Evolutionary conservation across 345 rosid genomes (phyloP).

Genomic region (Citrus trifoliata): DNA sequence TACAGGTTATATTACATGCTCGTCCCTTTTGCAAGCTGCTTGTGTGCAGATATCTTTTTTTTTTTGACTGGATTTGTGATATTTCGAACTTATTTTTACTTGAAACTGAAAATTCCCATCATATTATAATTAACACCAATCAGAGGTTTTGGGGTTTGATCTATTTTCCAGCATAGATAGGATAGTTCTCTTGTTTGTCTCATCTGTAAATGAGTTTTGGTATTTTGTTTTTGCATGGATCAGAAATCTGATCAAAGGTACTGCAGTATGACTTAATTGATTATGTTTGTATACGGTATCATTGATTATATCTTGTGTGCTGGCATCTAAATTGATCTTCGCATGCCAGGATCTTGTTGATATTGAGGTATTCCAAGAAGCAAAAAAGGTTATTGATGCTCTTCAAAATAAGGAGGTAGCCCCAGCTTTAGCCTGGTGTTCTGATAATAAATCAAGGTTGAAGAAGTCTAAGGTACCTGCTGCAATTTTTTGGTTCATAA

Average conservation of each 20-base stretch:
- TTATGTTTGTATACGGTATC: not conserved
- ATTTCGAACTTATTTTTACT: not conserved
- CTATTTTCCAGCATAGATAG: not conserved
- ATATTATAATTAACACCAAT: not conserved
- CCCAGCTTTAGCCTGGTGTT: constrained; percentile 90
- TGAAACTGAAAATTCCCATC: not conserved
- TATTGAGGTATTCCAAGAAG: constrained; percentile 86
- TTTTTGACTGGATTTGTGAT: not conserved
- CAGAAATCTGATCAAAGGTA: not conserved
- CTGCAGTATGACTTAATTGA: not conserved
- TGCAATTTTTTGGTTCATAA: not conserved
- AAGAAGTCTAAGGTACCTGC: constrained; percentile 80
- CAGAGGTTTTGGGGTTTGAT: not conserved
- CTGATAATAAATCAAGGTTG: constrained; percentile 84
- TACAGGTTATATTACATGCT: constrained; percentile 42
- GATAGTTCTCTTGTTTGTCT: not conserved
- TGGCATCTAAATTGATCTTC: constrained; percentile 2
- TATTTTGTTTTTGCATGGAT: not conserved
- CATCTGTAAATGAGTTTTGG: not conserved
- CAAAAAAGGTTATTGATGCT: constrained; percentile 81
- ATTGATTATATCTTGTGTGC: not conserved
- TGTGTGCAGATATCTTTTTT: not conserved
- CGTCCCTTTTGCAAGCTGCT: not conserved
- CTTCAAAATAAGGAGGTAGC: constrained; percentile 77
- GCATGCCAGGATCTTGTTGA: constrained; percentile 83